Percentiles rank a stretch among this genome's conserved stretches.
phyloP scores from a whole-genome alignment of 192 early-diverging fungal genomes.

The Dimargaris verticillata region DNA sequence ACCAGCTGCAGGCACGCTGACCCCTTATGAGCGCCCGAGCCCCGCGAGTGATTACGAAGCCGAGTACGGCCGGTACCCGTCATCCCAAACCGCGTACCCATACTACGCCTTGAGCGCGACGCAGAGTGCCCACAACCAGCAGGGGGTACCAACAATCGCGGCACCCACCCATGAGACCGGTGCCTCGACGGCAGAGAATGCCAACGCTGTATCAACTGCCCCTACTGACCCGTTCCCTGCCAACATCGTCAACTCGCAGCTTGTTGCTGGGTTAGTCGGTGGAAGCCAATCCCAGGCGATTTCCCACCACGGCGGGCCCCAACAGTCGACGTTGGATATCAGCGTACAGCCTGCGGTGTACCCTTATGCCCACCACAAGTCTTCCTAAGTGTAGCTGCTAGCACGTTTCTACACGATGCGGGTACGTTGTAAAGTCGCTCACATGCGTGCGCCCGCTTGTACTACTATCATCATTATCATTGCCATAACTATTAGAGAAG shows the following conservation, averaged over 20 bases:
- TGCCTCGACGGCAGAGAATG: not conserved
- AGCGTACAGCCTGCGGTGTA: not conserved
- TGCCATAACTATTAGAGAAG: no score
- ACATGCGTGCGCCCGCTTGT: no score
- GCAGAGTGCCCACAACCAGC: not conserved
- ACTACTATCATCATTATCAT: no score
- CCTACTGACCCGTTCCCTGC: conserved; percentile 5
- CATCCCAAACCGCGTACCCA: not conserved
- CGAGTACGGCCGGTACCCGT: no score
- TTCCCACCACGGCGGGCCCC: no score
- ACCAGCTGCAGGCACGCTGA: no score
- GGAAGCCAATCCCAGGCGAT: not conserved
- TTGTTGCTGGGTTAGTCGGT: not conserved
- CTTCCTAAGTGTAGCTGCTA: no score
- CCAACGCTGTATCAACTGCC: not conserved
- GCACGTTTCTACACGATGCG: no score
- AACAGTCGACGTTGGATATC: not conserved
- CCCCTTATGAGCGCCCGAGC: no score
- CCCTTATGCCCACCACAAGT: conserved; percentile 3
- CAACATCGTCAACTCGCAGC: conserved; percentile 7
- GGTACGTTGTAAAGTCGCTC: no score
- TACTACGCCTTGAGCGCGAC: not conserved
- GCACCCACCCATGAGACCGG: not conserved
- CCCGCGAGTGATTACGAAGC: no score
- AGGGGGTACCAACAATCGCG: not conserved